These are phyloP conservation scores for Tinospora cordifolia DNA, from an alignment of 164 flowering plant genomes.

Conservation along the genomic window DNA sequence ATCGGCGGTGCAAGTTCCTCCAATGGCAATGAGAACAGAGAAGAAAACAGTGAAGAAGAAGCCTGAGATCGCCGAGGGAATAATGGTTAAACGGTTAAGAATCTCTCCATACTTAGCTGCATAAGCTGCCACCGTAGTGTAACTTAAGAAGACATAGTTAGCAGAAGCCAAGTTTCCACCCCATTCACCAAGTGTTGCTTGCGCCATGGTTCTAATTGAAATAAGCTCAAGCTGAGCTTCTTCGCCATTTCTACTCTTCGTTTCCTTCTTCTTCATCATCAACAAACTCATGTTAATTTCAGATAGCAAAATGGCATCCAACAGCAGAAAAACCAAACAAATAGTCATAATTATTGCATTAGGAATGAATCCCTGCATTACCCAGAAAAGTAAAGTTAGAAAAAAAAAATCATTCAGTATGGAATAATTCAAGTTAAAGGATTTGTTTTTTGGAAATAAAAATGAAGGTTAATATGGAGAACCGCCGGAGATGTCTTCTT, in stretches of 20 bases:
- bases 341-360: constrained; percentile 46
- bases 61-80: constrained; percentile 48
- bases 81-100: constrained; percentile 38
- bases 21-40: constrained; percentile 45
- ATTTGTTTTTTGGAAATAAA: background rate
- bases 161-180: constrained; percentile 53
- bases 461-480: constrained; percentile 15
- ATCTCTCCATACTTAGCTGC: constrained; percentile 63
- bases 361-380: constrained; percentile 62
- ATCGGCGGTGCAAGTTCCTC: constrained; percentile 57
- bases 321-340: constrained; percentile 73
- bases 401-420: background rate
- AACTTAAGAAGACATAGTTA: constrained; percentile 60
- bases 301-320: constrained; percentile 62
- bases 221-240: constrained; percentile 42
- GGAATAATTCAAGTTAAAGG: background rate
- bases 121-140: constrained; percentile 61
- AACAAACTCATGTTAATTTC: constrained; percentile 55
- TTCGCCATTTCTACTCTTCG: constrained; percentile 13
- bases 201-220: constrained; percentile 77
- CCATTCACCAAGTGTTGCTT: constrained; percentile 64
- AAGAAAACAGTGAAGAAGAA: constrained; percentile 44
- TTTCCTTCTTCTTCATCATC: constrained; percentile 29
- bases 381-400: background rate
- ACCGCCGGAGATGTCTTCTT: constrained; percentile 70